Evolutionary conservation across 1,284 basidiomycete species (phyloP).

Genomic region (Chalciporus piperatoides): DNA sequence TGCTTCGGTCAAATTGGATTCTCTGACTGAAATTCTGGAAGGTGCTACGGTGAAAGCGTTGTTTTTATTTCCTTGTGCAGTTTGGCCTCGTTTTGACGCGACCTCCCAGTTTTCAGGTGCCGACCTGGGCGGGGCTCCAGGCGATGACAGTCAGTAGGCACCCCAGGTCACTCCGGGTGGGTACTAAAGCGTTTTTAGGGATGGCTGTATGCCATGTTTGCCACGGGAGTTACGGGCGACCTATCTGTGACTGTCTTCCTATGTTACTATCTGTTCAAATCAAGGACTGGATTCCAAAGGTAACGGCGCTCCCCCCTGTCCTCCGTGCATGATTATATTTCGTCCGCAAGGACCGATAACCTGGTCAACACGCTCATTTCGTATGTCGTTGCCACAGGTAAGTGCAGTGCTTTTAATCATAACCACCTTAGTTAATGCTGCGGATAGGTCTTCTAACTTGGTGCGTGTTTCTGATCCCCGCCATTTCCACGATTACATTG

Average conservation of each 20-base stretch:
- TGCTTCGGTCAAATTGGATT: neutral
- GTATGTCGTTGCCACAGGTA: slow-evolving; percentile 47
- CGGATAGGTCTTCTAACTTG: slow-evolving; percentile 41
- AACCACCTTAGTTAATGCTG: neutral
- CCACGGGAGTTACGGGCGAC: slow-evolving; percentile 40
- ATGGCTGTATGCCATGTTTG: slow-evolving; percentile 43
- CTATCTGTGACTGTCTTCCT: slow-evolving; percentile 41
- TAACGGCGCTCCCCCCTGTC: slow-evolving; percentile 13
- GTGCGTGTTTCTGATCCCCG: slow-evolving; percentile 26
- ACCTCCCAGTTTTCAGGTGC: slow-evolving; percentile 33
- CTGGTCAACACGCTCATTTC: slow-evolving; percentile 41
- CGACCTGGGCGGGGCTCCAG: slow-evolving; percentile 32
- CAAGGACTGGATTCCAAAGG: slow-evolving; percentile 43
- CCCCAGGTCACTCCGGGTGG: neutral
- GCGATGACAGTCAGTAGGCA: too few species aligned
- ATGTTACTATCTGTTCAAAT: slow-evolving; percentile 39
- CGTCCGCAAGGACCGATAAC: slow-evolving; percentile 39
- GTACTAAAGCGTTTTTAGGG: slow-evolving; percentile 26
- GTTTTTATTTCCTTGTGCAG: slow-evolving; percentile 16
- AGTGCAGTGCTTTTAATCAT: slow-evolving; percentile 6
- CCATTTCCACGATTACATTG: neutral
- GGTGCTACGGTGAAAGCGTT: slow-evolving; percentile 45
- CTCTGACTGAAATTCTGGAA: slow-evolving; percentile 18
- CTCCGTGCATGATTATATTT: neutral
- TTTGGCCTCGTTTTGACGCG: slow-evolving; percentile 1